Conservation (phyloP, 2,329 filamentous ascomycete genomes). For the Colletotrichum echinochloae region DNA sequence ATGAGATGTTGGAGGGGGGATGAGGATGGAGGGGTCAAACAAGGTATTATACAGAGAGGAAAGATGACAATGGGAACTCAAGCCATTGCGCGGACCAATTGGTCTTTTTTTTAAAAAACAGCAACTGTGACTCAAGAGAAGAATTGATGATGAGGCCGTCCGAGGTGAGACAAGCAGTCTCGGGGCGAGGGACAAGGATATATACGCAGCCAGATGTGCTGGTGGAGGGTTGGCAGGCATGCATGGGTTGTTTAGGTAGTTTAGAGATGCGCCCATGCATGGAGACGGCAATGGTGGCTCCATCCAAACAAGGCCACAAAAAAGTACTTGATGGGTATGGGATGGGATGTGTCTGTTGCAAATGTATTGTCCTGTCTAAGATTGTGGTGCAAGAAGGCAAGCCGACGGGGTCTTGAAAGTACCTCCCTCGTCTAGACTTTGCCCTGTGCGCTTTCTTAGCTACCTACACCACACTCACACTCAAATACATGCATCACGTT, state of each 20-base stretch:
- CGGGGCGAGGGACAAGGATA: constrained; percentile 59
- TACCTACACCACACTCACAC: constrained; percentile 33
- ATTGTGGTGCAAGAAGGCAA: constrained; percentile 36
- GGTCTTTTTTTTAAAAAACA: constrained; percentile 47
- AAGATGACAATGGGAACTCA: constrained; percentile 46
- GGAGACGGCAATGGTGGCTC: constrained; percentile 33
- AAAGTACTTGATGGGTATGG: constrained; percentile 30
- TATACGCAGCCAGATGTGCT: constrained; percentile 53
- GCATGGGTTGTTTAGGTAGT: constrained; percentile 30
- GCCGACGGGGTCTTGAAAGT: constrained; percentile 35
- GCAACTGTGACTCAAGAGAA: constrained; percentile 48
- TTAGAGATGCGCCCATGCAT: constrained; percentile 41
- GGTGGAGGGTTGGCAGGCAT: constrained; percentile 30
- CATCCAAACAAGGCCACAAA: constrained; percentile 32
- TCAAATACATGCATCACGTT: constrained; percentile 35
- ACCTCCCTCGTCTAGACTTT: constrained; percentile 36
- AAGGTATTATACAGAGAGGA: constrained; percentile 44
- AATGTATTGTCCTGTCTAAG: constrained; percentile 30
- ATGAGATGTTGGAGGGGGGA: constrained; percentile 42
- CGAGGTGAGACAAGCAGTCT: constrained; percentile 45
- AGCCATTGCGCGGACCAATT: constrained; percentile 54
- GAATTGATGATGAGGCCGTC: constrained; percentile 42
- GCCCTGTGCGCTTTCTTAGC: constrained; percentile 26
- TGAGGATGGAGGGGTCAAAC: constrained; percentile 45
- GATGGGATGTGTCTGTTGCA: constrained; percentile 25